Conservation (phyloP, 1,139 yeast genomes). For the Pichia kudriavzevii region DNA sequence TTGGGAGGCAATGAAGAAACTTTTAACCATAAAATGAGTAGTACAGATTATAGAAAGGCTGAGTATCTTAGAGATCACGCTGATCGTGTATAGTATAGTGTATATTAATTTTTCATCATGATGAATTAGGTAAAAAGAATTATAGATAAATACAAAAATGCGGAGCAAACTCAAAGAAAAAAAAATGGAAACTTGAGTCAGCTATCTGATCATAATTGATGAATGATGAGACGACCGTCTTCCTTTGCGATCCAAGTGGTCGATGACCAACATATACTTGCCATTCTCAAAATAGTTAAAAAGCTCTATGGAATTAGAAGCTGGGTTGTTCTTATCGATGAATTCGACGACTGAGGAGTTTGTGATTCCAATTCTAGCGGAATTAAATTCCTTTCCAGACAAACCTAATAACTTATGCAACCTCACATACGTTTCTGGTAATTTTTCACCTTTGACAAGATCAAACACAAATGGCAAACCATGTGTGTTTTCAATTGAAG, state of each 20-base stretch:
- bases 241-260: conserved; percentile 72
- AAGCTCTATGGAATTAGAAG: conserved; percentile 45
- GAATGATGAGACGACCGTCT: conserved; percentile 46
- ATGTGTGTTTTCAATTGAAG: conserved; percentile 62
- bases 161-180: conserved; percentile 1
- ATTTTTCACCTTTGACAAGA: conserved; percentile 55
- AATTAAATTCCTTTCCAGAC: conserved; percentile 72
- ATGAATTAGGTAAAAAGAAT: no score
- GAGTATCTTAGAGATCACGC: conserved; percentile 18
- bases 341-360: conserved; percentile 32
- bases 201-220: conserved; percentile 47
- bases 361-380: conserved; percentile 58
- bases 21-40: conserved; percentile 74
- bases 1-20: conserved; percentile 56
- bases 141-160: neutral
- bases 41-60: conserved; percentile 47
- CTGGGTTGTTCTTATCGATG: conserved; percentile 45
- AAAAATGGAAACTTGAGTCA: conserved; percentile 3
- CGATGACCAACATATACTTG: conserved; percentile 53
- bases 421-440: conserved; percentile 59
- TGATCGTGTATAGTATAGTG: neutral
- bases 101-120: neutral
- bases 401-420: conserved; percentile 63
- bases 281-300: conserved; percentile 40
- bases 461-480: conserved; percentile 85